Conservation (phyloP, 805 yeast genomes). For the Starmerella gropengiesseri region DNA sequence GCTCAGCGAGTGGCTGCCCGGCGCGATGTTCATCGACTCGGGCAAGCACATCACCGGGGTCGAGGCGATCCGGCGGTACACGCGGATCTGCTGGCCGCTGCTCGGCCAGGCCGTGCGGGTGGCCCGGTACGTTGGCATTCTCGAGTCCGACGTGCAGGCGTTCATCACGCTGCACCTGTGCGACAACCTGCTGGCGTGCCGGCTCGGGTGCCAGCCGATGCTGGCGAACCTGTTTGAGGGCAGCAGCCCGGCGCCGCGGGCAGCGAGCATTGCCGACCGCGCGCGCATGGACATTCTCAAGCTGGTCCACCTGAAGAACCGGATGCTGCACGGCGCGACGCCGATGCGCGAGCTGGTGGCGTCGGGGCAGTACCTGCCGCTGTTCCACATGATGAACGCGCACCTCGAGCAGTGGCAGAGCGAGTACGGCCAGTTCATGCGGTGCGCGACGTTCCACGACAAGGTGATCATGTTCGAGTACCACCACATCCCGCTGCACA, state of each 20-base stretch:
- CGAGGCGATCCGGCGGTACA: slow-evolving; percentile 9
- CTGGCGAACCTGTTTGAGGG: slow-evolving; percentile 28
- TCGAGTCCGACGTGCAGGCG: slow-evolving; percentile 61
- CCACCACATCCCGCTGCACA: slow-evolving; percentile 71
- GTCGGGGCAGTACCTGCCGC: slow-evolving; percentile 43
- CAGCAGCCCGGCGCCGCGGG: slow-evolving; percentile 33
- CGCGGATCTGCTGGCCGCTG: slow-evolving; percentile 85
- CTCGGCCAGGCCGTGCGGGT: slow-evolving; percentile 77
- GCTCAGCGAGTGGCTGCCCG: slow-evolving; percentile 72
- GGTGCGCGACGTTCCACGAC: slow-evolving; percentile 36
- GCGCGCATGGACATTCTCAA: slow-evolving; percentile 74
- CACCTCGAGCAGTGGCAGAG: slow-evolving; percentile 68
- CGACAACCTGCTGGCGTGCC: slow-evolving; percentile 73
- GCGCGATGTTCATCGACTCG: slow-evolving; percentile 2
- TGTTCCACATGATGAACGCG: slow-evolving; percentile 64
- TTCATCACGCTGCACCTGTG: slow-evolving; percentile 76
- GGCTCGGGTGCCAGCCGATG: slow-evolving; percentile 70
- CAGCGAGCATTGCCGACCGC: slow-evolving; percentile 36
- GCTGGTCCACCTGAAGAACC: slow-evolving; percentile 72
- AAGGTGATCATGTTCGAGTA: slow-evolving; percentile 73
- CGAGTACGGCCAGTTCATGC: slow-evolving; percentile 34
- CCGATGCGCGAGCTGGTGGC: slow-evolving; percentile 29
- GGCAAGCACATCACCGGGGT: background rate
- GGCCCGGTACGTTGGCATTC: slow-evolving; percentile 76
- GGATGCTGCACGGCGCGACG: slow-evolving; percentile 57